These are phyloP conservation scores for Gracilaria gracilis DNA, from an alignment of 23 red algal genomes.

Conservation along the genomic window DNA sequence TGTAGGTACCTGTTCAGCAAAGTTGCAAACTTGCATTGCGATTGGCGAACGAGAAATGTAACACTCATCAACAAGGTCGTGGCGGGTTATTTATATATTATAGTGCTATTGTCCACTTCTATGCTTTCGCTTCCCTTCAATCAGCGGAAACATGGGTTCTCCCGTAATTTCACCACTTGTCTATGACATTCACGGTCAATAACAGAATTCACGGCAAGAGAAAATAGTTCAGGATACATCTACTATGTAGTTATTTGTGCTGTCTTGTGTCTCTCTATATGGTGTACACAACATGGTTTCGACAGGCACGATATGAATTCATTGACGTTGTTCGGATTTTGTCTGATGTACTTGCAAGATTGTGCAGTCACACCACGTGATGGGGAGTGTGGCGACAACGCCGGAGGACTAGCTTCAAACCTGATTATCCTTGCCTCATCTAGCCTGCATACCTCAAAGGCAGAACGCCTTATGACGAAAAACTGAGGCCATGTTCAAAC, in stretches of 20 bases:
- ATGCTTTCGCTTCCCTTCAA: neutral
- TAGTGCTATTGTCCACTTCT: neutral
- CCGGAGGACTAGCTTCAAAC: too few relatives aligned
- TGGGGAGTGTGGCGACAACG: too few relatives aligned
- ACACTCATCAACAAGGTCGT: neutral
- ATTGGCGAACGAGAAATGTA: neutral
- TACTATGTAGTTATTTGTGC: neutral
- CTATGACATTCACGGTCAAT: neutral
- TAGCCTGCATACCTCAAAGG: too few relatives aligned
- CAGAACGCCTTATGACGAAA: too few relatives aligned
- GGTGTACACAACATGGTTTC: neutral
- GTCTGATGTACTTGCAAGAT: too few relatives aligned
- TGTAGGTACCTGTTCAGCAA: slow-evolving; percentile 5
- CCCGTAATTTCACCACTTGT: neutral
- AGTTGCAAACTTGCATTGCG: neutral
- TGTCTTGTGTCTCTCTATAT: neutral
- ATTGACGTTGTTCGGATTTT: neutral
- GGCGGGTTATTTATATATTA: neutral
- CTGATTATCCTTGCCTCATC: too few relatives aligned
- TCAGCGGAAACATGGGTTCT: neutral
- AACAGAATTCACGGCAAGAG: neutral
- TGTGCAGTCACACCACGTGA: too few relatives aligned
- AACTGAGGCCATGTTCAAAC: too few relatives aligned
- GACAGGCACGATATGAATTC: neutral
- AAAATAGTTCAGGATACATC: neutral